A percentile compares a stretch with the other conserved stretches of the same genome.
phyloP scores from a whole-genome alignment of 2,329 filamentous ascomycete species.

The Dactylellina parvicollis region DNA sequence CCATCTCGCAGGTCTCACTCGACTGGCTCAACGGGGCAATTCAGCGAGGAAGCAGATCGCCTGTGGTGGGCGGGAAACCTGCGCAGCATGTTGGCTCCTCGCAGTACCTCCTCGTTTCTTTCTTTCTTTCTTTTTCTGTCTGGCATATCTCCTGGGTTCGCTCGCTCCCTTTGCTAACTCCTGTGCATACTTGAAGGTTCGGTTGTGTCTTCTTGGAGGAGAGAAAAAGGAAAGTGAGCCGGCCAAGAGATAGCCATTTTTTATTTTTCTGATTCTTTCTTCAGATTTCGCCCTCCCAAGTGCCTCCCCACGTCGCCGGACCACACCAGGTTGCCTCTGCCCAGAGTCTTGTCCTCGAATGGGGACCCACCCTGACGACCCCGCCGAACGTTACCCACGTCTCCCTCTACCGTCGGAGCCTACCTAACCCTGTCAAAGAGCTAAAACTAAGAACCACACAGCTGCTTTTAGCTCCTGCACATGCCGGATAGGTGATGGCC shows the following conservation, averaged over 20 bases:
- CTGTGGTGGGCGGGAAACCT: conserved; percentile 36
- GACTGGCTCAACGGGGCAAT: conserved; percentile 46
- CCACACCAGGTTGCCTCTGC: conserved; percentile 43
- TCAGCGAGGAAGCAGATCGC: conserved; percentile 24
- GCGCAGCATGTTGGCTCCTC: conserved; percentile 27
- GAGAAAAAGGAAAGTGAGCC: conserved; percentile 31
- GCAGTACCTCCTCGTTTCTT: conserved; percentile 20
- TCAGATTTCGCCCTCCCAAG: neutral
- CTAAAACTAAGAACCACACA: conserved; percentile 5
- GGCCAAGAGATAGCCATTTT: conserved; percentile 34
- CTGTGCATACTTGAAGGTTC: conserved; percentile 33
- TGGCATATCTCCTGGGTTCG: conserved; percentile 9
- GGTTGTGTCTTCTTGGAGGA: conserved; percentile 9
- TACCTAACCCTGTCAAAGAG: conserved; percentile 44
- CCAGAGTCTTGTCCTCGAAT: conserved; percentile 38
- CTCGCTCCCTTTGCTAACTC: conserved; percentile 27
- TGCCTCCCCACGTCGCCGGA: conserved; percentile 21
- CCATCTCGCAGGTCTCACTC: conserved; percentile 37
- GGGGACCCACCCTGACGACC: conserved; percentile 21
- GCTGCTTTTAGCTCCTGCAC: conserved; percentile 39
- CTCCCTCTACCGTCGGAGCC: conserved; percentile 38
- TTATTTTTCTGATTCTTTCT: neutral
- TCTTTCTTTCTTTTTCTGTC: conserved; percentile 21
- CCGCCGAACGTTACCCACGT: conserved; percentile 48
- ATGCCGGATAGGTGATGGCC: conserved; percentile 54